phyloP scores from a whole-genome alignment of 192 early-diverging fungal genomes.

The Chytriomyces confervae region DNA sequence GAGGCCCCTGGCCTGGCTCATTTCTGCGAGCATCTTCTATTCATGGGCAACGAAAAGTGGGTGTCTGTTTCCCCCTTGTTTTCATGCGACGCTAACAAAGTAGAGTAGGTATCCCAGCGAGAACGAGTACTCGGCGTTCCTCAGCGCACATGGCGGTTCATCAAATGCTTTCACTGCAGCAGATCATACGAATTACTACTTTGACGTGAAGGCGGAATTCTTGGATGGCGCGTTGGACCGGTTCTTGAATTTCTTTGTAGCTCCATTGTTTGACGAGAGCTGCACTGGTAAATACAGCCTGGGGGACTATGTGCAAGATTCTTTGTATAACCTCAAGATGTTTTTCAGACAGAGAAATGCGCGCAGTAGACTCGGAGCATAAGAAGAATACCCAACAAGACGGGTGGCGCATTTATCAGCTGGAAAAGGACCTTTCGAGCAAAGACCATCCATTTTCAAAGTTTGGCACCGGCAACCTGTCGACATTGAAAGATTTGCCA shows the following conservation, averaged over 20 bases:
- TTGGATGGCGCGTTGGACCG: slow-evolving; percentile 73
- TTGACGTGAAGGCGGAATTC: slow-evolving; percentile 73
- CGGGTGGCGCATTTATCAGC: slow-evolving; percentile 86
- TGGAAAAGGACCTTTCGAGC: slow-evolving; percentile 80
- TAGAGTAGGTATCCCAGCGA: slow-evolving; percentile 69
- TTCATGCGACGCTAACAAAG: slow-evolving; percentile 34
- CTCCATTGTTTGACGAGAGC: not conserved
- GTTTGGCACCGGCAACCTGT: slow-evolving; percentile 91
- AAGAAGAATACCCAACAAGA: slow-evolving; percentile 94
- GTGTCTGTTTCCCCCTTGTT: not conserved
- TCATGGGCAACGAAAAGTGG: slow-evolving; percentile 46
- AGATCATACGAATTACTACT: slow-evolving; percentile 84
- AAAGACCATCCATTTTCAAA: slow-evolving; percentile 82
- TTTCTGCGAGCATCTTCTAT: slow-evolving; percentile 64
- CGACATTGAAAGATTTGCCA: slow-evolving; percentile 79
- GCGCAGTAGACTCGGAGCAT: slow-evolving; percentile 89
- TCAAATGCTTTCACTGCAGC: slow-evolving; percentile 82
- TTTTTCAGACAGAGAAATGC: slow-evolving; percentile 92
- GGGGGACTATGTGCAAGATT: slow-evolving; percentile 63
- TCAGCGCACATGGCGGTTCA: slow-evolving; percentile 75
- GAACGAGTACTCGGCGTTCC: slow-evolving; percentile 77
- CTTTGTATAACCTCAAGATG: slow-evolving; percentile 91
- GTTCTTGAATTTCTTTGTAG: slow-evolving; percentile 85
- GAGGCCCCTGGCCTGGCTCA: slow-evolving; percentile 82
- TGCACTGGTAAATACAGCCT: too few species aligned